Evolutionary conservation across 768 basidiomycete species (phyloP).

Genomic region (Punctularia strigosozonata): DNA sequence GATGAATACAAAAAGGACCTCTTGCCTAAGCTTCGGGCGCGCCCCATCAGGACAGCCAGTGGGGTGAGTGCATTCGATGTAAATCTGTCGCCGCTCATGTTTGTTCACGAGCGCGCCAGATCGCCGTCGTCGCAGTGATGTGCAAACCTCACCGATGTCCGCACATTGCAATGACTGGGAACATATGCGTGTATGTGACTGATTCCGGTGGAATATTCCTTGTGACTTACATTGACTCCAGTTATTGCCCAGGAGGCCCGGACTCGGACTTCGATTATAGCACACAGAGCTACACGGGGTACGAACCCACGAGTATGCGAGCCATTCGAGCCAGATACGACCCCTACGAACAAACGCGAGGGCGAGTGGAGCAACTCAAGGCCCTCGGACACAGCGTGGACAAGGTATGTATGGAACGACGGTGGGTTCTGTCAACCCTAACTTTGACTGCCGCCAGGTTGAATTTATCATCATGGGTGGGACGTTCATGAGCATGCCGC

Average conservation of each 20-base stretch:
- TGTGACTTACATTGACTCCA: slow-evolving; percentile 16
- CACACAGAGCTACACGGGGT: slow-evolving; percentile 91
- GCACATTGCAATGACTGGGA: slow-evolving; percentile 99
- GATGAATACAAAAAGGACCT: slow-evolving; percentile 93
- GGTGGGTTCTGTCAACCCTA: background rate
- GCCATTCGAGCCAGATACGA: slow-evolving; percentile 95
- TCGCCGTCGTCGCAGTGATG: slow-evolving; percentile 99
- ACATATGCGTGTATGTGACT: slow-evolving; percentile 85
- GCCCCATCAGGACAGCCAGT: slow-evolving; percentile 93
- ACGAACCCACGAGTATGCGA: slow-evolving; percentile 97
- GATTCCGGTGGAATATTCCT: background rate
- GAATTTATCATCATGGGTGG: slow-evolving; percentile 97
- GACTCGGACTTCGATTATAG: slow-evolving; percentile 99
- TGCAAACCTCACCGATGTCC: slow-evolving; percentile 99
- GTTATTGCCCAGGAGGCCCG: slow-evolving; percentile 96
- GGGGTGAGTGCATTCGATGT: slow-evolving; percentile 61
- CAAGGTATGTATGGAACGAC: slow-evolving; percentile 46
- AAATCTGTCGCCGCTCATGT: background rate
- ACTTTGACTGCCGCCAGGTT: slow-evolving; percentile 32
- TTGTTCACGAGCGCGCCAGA: slow-evolving; percentile 31
- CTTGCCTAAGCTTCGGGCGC: slow-evolving; percentile 79
- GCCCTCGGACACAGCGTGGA: slow-evolving; percentile 95
- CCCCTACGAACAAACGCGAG: slow-evolving; percentile 94
- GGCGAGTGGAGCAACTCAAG: slow-evolving; percentile 91
- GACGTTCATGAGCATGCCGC: slow-evolving; percentile 99